phyloP scores from a whole-genome alignment of 2,329 filamentous ascomycete species.

The Fusarium mexicanum region DNA sequence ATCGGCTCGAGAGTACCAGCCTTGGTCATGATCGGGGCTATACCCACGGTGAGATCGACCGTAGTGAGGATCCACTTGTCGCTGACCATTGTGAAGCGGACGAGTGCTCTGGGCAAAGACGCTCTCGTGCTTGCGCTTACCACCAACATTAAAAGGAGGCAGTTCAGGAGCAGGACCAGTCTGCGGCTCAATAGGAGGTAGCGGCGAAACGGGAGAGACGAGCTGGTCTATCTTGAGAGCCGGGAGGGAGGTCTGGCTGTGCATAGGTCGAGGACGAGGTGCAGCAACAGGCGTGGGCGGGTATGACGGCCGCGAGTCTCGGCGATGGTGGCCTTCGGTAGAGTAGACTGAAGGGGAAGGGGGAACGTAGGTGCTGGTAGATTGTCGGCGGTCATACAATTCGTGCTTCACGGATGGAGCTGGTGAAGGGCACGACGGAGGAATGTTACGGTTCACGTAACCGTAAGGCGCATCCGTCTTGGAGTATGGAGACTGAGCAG shows the following conservation, averaged over 20 bases:
- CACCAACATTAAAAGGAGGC: constrained; percentile 43
- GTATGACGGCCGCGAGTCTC: constrained; percentile 46
- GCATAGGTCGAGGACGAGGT: constrained; percentile 38
- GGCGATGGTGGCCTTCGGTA: constrained; percentile 43
- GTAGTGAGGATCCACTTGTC: constrained; percentile 49
- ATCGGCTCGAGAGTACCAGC: constrained; percentile 50
- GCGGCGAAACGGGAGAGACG: constrained; percentile 46
- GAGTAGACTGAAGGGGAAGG: constrained; percentile 51
- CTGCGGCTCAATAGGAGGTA: constrained; percentile 50
- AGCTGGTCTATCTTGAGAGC: constrained; percentile 48
- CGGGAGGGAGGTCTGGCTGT: constrained; percentile 45
- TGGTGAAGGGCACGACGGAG: constrained; percentile 47
- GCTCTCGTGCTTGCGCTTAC: constrained; percentile 51
- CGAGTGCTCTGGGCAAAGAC: constrained; percentile 47
- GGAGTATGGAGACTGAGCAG: constrained; percentile 54
- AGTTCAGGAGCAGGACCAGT: constrained; percentile 43
- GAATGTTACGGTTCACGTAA: constrained; percentile 44
- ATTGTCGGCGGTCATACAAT: constrained; percentile 50
- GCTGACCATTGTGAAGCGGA: constrained; percentile 51
- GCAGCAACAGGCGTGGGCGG: constrained; percentile 42
- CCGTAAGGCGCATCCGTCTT: constrained; percentile 53
- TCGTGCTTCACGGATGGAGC: constrained; percentile 46
- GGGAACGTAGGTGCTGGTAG: constrained; percentile 51
- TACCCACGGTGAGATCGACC: constrained; percentile 35
- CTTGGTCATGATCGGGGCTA: constrained; percentile 44